Evolutionary conservation across 169 alveolate genomes (phyloP).

Genomic region (Blepharisma undulans): DNA sequence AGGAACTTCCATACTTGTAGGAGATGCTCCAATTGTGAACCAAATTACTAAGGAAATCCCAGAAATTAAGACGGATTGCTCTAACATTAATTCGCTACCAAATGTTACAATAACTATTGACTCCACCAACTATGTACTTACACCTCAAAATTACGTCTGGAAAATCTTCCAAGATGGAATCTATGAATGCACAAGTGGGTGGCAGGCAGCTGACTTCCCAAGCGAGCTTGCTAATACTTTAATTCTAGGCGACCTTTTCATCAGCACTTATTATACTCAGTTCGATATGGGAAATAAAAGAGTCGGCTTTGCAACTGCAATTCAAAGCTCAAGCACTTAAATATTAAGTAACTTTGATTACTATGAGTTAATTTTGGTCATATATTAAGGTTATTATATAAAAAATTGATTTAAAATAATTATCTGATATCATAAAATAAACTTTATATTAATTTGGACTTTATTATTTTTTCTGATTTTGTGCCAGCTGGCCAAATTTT

Average conservation of each 20-base stretch:
- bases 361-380: neutral
- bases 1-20: slow-evolving; percentile 87
- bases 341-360: neutral
- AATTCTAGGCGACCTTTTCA: slow-evolving; percentile 77
- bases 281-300: slow-evolving; percentile 63
- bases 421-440: no score
- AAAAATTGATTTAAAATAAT: no score
- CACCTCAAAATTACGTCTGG: slow-evolving; percentile 61
- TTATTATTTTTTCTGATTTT: neutral
- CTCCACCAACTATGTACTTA: slow-evolving; percentile 53
- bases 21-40: slow-evolving; percentile 54
- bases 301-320: slow-evolving; percentile 70
- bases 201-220: slow-evolving; percentile 42
- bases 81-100: slow-evolving; percentile 55
- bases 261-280: slow-evolving; percentile 66
- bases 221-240: slow-evolving; percentile 44
- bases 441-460: no score
- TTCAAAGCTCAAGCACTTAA: neutral
- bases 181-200: slow-evolving; percentile 59
- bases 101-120: slow-evolving; percentile 59
- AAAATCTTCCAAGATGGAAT: slow-evolving; percentile 40
- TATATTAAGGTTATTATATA: no score
- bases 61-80: slow-evolving; percentile 59
- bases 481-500: no score
- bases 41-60: slow-evolving; percentile 55